phyloP scores from a whole-genome alignment of 2,329 filamentous ascomycete genomes.

The Penicillium sp. region DNA sequence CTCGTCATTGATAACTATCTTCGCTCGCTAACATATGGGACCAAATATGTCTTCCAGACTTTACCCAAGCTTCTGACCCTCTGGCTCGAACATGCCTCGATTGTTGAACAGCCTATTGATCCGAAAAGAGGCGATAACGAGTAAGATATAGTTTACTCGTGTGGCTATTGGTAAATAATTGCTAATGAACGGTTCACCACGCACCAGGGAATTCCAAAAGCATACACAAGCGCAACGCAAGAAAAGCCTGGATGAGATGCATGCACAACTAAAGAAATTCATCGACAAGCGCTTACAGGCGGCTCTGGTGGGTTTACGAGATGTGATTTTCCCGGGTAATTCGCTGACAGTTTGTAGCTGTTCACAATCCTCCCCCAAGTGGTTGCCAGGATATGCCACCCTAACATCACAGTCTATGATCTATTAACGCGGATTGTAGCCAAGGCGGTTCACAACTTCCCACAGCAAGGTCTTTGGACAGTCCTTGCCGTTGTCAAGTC shows the following conservation, averaged over 20 bases:
- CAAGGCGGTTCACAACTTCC: conserved; percentile 82
- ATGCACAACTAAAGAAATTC: conserved; percentile 77
- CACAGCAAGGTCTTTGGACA: conserved; percentile 88
- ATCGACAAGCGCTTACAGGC: conserved; percentile 52
- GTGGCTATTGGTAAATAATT: not conserved
- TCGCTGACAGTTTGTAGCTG: conserved; percentile 36
- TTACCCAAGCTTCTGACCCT: conserved; percentile 86
- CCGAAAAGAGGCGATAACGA: conserved; percentile 48
- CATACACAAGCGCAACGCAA: conserved; percentile 54
- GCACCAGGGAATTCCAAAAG: conserved; percentile 44
- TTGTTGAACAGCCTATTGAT: conserved; percentile 62
- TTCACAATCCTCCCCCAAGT: conserved; percentile 79
- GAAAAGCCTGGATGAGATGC: conserved; percentile 66
- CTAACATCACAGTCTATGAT: conserved; percentile 72
- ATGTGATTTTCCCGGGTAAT: not conserved
- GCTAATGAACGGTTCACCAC: conserved; percentile 10
- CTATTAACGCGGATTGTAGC: conserved; percentile 75
- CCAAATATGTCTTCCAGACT: conserved; percentile 94
- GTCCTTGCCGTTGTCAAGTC: conserved; percentile 84
- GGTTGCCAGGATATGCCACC: conserved; percentile 91
- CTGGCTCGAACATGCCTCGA: conserved; percentile 87
- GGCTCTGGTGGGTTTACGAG: conserved; percentile 38
- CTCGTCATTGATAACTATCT: conserved; percentile 93
- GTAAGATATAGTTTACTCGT: conserved; percentile 28
- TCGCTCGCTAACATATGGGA: conserved; percentile 79